These are phyloP conservation scores for Kuraishia ogatae DNA, from an alignment of 805 yeast genomes.

Conservation along the genomic window DNA sequence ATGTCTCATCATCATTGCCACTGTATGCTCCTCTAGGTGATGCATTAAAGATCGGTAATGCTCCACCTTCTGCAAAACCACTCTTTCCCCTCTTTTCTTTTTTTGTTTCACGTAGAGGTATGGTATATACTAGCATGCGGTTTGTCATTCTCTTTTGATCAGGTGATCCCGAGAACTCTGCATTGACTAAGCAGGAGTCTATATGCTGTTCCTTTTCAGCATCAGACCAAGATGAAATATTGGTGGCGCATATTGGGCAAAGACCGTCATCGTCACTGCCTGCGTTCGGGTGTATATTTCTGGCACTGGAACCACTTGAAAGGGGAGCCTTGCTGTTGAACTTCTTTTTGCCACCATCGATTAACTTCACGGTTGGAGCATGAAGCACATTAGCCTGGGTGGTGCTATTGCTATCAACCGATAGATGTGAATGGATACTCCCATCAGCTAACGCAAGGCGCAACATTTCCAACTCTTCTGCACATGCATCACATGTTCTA, in stretches of 20 bases:
- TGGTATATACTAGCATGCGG: constrained; percentile 77
- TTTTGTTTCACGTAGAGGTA: constrained; percentile 22
- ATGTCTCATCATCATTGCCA: constrained; percentile 3
- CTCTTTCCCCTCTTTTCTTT: neutral
- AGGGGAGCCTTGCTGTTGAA: neutral
- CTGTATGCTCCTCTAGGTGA: neutral
- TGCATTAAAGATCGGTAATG: constrained; percentile 1
- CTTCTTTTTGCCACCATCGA: neutral
- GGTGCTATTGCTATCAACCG: constrained; percentile 7
- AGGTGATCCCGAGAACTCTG: constrained; percentile 58
- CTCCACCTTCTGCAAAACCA: neutral
- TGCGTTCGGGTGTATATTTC: constrained; percentile 1
- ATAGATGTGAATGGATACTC: constrained; percentile 6
- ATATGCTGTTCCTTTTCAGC: constrained; percentile 58
- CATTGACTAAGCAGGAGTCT: constrained; percentile 50
- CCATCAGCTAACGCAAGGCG: constrained; percentile 27
- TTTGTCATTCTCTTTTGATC: constrained; percentile 50
- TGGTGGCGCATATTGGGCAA: constrained; percentile 36
- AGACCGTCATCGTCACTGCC: constrained; percentile 21
- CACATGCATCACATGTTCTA: constrained; percentile 71
- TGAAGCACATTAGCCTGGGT: neutral
- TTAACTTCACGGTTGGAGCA: neutral
- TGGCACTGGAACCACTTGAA: constrained; percentile 1
- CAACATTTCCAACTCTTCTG: constrained; percentile 47
- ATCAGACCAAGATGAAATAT: constrained; percentile 11